Conservation (phyloP, 2,329 filamentous ascomycete genomes). For the Cladophialophora bantiana region DNA sequence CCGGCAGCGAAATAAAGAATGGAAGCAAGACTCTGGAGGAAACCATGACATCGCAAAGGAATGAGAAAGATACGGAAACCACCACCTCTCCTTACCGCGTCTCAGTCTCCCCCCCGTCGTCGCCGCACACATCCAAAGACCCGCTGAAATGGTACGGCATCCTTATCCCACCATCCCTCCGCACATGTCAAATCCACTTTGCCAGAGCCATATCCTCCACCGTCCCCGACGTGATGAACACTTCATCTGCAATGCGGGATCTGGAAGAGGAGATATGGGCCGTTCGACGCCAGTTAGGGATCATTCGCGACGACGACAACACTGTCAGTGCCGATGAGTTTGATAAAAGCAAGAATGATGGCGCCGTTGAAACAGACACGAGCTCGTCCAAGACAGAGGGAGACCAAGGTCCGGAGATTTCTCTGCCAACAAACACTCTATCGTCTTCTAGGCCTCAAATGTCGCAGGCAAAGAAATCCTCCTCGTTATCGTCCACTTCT, state of each 20-base stretch:
- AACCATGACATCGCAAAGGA: background rate
- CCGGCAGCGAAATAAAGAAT: background rate
- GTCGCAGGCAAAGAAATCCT: constrained; percentile 2
- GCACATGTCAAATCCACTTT: constrained; percentile 54
- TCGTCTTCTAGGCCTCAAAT: constrained; percentile 1
- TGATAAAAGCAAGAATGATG: background rate
- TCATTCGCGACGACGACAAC: constrained; percentile 13
- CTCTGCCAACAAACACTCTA: background rate
- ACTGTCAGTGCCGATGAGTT: background rate
- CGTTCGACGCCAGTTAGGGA: constrained; percentile 27
- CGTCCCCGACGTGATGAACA: constrained; percentile 49
- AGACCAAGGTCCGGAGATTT: background rate
- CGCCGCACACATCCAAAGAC: constrained; percentile 40
- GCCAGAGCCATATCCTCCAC: constrained; percentile 47
- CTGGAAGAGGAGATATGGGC: constrained; percentile 50
- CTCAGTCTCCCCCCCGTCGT: background rate
- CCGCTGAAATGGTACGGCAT: constrained; percentile 60
- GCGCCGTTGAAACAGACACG: background rate
- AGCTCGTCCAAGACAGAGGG: background rate
- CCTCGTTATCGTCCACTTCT: constrained; percentile 16
- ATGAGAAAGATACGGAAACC: background rate
- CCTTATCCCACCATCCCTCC: constrained; percentile 54
- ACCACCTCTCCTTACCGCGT: background rate
- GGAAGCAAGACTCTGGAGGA: background rate
- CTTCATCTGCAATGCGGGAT: constrained; percentile 49